Evolutionary conservation across 306 rosid genomes (phyloP).

Genomic region (Begonia loranthoides): DNA sequence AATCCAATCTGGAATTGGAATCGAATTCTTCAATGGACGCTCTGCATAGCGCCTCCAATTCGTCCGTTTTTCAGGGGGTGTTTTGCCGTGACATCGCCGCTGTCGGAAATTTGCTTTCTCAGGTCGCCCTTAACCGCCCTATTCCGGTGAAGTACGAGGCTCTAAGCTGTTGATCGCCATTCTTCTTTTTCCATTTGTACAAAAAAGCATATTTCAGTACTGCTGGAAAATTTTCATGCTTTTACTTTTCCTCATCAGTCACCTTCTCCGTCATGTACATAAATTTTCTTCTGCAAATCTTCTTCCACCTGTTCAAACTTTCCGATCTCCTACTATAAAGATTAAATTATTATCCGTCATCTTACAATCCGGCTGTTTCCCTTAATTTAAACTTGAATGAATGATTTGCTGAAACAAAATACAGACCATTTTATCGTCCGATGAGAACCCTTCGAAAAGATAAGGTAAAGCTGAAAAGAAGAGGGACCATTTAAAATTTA

Average conservation of each 20-base stretch:
- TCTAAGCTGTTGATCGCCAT: constrained; percentile 44
- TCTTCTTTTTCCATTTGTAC: constrained; percentile 36
- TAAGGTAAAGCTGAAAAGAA: no score
- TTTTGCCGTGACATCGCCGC: constrained; percentile 78
- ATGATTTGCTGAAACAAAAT: no score
- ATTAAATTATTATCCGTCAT: constrained; percentile 54
- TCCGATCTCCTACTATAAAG: constrained; percentile 36
- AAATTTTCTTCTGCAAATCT: no score
- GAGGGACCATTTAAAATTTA: no score
- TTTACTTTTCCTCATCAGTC: no score
- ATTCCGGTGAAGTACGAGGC: constrained; percentile 83
- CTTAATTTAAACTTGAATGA: not conserved
- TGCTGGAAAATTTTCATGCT: no score
- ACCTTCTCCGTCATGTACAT: no score
- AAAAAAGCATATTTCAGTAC: constrained; percentile 4
- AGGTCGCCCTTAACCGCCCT: constrained; percentile 63
- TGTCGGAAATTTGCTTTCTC: constrained; percentile 74
- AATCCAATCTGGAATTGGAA: constrained; percentile 17
- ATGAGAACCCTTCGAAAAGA: no score
- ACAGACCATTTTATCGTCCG: no score
- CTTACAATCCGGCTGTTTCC: not conserved
- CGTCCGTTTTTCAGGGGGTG: constrained; percentile 56
- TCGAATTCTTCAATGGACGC: constrained; percentile 4
- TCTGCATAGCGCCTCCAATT: no score
- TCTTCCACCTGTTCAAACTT: not conserved